Conservation (phyloP, 2,329 filamentous ascomycete genomes). For the Cadophora gregata region DNA sequence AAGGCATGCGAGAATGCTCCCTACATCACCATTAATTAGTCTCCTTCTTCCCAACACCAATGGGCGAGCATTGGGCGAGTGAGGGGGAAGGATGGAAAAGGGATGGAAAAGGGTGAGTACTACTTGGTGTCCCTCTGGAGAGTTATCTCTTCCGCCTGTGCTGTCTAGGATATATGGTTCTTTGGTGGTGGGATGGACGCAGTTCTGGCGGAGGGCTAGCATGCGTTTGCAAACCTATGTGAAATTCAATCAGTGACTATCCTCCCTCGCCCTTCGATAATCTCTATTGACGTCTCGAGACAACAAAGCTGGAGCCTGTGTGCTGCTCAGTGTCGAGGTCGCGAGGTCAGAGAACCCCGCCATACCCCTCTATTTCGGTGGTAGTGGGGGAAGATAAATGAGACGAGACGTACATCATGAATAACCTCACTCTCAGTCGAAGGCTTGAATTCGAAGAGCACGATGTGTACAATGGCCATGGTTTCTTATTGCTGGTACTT, state of each 20-base stretch:
- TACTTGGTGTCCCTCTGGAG: slow-evolving; percentile 65
- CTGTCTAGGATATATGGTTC: slow-evolving; percentile 65
- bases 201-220: slow-evolving; percentile 61
- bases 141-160: slow-evolving; percentile 66
- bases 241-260: not conserved
- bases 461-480: slow-evolving; percentile 72
- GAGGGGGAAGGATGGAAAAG: not conserved
- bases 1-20: slow-evolving; percentile 72
- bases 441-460: slow-evolving; percentile 70
- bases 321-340: too few species aligned
- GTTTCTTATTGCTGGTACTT: slow-evolving; percentile 17
- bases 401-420: slow-evolving; percentile 55
- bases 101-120: slow-evolving; percentile 28
- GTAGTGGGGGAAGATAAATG: not conserved
- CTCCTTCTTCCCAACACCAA: too few species aligned
- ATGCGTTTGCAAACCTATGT: slow-evolving; percentile 60
- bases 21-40: slow-evolving; percentile 46
- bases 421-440: slow-evolving; percentile 55
- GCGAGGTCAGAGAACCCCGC: too few species aligned
- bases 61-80: not conserved
- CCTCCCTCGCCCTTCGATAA: not conserved
- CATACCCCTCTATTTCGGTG: slow-evolving; percentile 25
- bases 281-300: too few species aligned
- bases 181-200: slow-evolving; percentile 63
- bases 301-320: too few species aligned